Percentiles rank a stretch among this genome's conserved stretches.
Evolutionary conservation across 768 basidiomycete genomes (phyloP).

Genomic region (Pholiota molesta): DNA sequence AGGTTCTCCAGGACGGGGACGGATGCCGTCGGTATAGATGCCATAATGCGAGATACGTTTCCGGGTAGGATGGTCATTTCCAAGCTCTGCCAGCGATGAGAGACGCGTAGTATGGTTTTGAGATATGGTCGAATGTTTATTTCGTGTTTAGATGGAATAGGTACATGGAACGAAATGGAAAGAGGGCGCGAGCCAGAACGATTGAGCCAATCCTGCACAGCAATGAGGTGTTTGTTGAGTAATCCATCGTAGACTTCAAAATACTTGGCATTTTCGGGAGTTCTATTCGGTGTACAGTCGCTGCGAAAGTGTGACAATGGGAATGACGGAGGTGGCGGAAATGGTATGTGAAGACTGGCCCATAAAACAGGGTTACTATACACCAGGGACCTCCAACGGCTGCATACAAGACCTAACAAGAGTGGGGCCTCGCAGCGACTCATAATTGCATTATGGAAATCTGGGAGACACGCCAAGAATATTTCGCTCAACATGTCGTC

Average conservation of each 20-base stretch:
- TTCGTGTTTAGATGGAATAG: no score
- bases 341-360: slow-evolving; percentile 19
- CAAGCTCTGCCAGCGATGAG: slow-evolving; percentile 15
- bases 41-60: slow-evolving; percentile 1
- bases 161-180: background rate
- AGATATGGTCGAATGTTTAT: background rate
- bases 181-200: background rate
- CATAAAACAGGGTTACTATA: slow-evolving; percentile 20
- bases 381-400: slow-evolving; percentile 17
- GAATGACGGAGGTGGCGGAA: slow-evolving; percentile 2
- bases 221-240: background rate
- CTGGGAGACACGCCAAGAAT: slow-evolving; percentile 18
- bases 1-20: slow-evolving; percentile 14
- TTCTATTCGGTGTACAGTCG: no score
- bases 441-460: slow-evolving; percentile 19
- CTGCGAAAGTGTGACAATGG: no score
- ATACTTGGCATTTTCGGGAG: background rate
- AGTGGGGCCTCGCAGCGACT: slow-evolving; percentile 14
- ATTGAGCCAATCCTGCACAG: background rate
- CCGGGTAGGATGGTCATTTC: slow-evolving; percentile 14
- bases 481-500: slow-evolving; percentile 22
- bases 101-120: slow-evolving; percentile 10
- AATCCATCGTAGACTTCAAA: slow-evolving; percentile 4
- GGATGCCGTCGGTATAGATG: background rate
- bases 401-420: slow-evolving; percentile 19